Conservation (phyloP, 495 filamentous ascomycete genomes). For the Hypoxylon perforatum region DNA sequence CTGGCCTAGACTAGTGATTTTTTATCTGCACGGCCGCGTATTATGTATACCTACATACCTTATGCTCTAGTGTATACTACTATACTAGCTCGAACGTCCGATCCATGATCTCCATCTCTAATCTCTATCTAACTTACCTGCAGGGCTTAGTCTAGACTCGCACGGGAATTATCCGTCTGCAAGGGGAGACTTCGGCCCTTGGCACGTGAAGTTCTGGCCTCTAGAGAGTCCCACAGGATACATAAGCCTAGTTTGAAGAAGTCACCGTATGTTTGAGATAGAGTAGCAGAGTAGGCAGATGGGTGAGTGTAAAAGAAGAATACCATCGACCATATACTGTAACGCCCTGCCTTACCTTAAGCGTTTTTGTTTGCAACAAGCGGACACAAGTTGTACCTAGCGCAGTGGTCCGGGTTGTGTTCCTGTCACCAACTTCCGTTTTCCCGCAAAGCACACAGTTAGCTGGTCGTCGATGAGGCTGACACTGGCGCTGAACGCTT, state of each 20-base stretch:
- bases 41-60: background rate
- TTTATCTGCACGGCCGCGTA: constrained; percentile 9
- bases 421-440: constrained; percentile 2
- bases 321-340: no score
- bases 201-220: constrained; percentile 23
- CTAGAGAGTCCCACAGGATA: background rate
- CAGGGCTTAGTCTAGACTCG: constrained; percentile 20
- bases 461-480: constrained; percentile 1
- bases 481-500: no score
- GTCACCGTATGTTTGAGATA: background rate
- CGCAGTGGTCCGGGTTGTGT: constrained; percentile 13
- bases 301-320: no score
- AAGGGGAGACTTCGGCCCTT: constrained; percentile 39
- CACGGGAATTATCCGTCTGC: constrained; percentile 33
- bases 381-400: background rate
- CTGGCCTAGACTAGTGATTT: constrained; percentile 1
- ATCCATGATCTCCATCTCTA: constrained; percentile 17
- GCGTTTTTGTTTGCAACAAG: no score
- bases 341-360: no score
- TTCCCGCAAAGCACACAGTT: background rate
- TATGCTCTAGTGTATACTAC: constrained; percentile 16
- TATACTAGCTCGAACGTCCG: background rate
- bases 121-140: constrained; percentile 1
- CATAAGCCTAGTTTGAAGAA: background rate
- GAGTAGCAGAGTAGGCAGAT: no score